Base-by-base conservation (phyloP, 148 eudicot species). In the Vaccinium myrtillus region DNA sequence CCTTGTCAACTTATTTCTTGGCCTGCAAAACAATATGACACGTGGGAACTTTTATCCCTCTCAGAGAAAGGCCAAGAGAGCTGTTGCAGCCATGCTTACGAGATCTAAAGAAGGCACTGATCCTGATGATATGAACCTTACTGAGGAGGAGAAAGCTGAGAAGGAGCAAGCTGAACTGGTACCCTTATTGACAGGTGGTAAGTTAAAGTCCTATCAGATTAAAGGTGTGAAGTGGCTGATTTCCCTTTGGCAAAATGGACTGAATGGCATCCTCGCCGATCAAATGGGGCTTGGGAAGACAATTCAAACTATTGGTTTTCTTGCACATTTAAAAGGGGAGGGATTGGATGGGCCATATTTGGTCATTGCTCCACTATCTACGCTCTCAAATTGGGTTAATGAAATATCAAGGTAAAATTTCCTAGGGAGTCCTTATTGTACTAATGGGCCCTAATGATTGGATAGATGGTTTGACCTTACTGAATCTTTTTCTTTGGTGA, bases 201-300 rank as follows among this genome's bases (percentile, higher is more conserved):
- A 91, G 87, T 84, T 97, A 84, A 97, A 97, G 88, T 19, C 95
- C 58, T 97, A 97, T 77, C 99, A 97, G 89, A 53, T 94, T 70
- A 97, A 95, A 92, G 98, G 99, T 76, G 93, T 97, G 18, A 97
- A 97, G 82, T 97, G 99, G 99, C 84, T 97, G 89, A 97, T 97
- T 65, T 95, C 98, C 8, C 87, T 97, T 53, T 97, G 98, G 98
- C 99, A 97, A 84, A 97, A 97, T 87, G 98, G 99, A 50, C 88
- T 97, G 51, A 97, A 97, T 85, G 99, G 99, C 46, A 97, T 97
- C 71, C 98, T 97, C 59, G 98, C 99, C 39, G 99, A 97, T 89
- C 99, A 97, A 88, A 97, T 97, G 98, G 99, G 99, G 48, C 98
- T 97, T 78, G 99, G 99, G 67, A 97, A 97, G 89, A 97, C 99